Base-by-base conservation (phyloP, 148 eudicot genomes). In the Camellia lanceoleosa region DNA sequence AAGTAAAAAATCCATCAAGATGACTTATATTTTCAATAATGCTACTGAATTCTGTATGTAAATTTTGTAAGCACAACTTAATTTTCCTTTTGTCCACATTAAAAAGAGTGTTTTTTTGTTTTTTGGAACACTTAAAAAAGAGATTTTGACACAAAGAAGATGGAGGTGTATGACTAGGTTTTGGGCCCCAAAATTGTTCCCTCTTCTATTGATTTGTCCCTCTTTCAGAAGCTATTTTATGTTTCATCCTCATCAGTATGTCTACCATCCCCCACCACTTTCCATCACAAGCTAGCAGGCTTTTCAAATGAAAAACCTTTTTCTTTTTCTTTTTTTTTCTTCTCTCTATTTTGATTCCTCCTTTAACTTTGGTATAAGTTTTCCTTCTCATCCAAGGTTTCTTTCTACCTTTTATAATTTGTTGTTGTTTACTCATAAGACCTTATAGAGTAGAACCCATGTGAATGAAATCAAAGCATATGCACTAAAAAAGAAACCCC, bases 221-320 rank as follows among this genome's bases (percentile, higher is more conserved):
- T 16, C 75, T 80, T 77, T 82, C 16, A 20, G 68, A 73, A 84
- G 60, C 75, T 73, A 81, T 46, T 80, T 80, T 73, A 67, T 84
- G 81, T 81, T 62, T 84, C 84, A 78, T 14, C 82, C 66, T 68
- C 80, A 68, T 81, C 84, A 78, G 47, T 74, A 63, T 84, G 87
- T 84, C 84, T 84, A 69, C 83, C 64, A 73, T 66, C 71, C 75
- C 12, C 56, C 44, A 54, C 38, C 44, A 54, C 38, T 63, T 59
- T 19, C 62, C 68, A 63, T 80, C 71, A 59, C 73, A 42, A 30
- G 38, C 74, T 41, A 67, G 4, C 71, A 60, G 61, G 30, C 65
- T 78, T 68, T 62, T 56, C 44, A 71, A 56, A 16, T 9, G 12
- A 46, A 62, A 47, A 68, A 14, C 42, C 65, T 43, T 71, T 71